phyloP scores from a whole-genome alignment of 441 rosid genomes.

The Isatis lusitanica region DNA sequence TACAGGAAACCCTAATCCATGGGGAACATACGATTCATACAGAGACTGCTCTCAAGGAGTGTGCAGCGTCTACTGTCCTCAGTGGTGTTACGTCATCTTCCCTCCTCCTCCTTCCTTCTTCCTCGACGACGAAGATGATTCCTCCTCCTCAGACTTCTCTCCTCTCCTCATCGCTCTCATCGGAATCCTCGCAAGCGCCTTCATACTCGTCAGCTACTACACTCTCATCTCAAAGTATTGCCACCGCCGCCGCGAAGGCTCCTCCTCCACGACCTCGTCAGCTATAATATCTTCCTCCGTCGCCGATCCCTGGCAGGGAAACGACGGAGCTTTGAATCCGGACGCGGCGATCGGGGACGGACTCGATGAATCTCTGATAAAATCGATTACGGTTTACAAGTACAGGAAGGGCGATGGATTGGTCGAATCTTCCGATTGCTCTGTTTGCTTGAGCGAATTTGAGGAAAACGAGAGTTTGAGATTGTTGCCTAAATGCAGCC shows the following conservation, averaged over 20 bases:
- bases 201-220: slow-evolving; percentile 65
- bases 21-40: slow-evolving; percentile 53
- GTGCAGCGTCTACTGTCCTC: slow-evolving; percentile 76
- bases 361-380: slow-evolving; percentile 55
- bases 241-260: slow-evolving; percentile 29
- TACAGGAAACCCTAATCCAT: slow-evolving; percentile 48
- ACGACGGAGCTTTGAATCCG: neutral
- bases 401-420: slow-evolving; percentile 54
- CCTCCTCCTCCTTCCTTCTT: slow-evolving; percentile 75
- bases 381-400: slow-evolving; percentile 53
- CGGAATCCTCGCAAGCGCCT: slow-evolving; percentile 73
- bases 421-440: slow-evolving; percentile 62
- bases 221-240: slow-evolving; percentile 64
- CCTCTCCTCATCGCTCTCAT: slow-evolving; percentile 70
- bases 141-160: slow-evolving; percentile 55
- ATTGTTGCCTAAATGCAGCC: slow-evolving; percentile 65
- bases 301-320: slow-evolving; percentile 25
- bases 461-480: slow-evolving; percentile 59
- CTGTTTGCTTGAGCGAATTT: slow-evolving; percentile 72
- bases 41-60: slow-evolving; percentile 73
- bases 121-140: slow-evolving; percentile 30
- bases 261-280: slow-evolving; percentile 4
- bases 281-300: slow-evolving; percentile 15
- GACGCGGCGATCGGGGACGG: slow-evolving; percentile 29
- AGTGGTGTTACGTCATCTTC: slow-evolving; percentile 72